Percentiles rank a stretch among this genome's conserved stretches.
These are phyloP conservation scores for Ascodesmis nigricans DNA, from an alignment of 495 filamentous ascomycete genomes.

Conservation along the genomic window DNA sequence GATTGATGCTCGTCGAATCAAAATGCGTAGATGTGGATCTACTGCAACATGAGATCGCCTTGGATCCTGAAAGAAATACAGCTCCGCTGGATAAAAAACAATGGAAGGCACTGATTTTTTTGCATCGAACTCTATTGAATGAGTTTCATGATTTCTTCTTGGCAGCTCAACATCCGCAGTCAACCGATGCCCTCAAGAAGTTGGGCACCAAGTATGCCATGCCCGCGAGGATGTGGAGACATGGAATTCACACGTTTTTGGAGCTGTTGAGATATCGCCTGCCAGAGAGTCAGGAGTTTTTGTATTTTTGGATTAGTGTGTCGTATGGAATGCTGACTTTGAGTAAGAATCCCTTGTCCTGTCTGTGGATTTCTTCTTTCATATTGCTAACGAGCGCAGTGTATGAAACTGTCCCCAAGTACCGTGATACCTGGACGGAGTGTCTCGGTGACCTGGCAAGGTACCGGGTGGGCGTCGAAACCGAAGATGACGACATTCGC, in stretches of 20 bases:
- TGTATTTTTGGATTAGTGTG: conserved; percentile 61
- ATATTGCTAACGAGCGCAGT: too few relatives aligned
- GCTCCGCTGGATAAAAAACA: conserved; percentile 35
- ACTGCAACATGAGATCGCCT: conserved; percentile 29
- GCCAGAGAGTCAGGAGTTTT: conserved; percentile 49
- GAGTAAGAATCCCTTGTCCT: conserved; percentile 12
- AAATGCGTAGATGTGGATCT: conserved; percentile 56
- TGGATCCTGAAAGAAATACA: conserved; percentile 18
- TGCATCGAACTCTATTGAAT: conserved; percentile 50
- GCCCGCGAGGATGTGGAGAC: conserved; percentile 68
- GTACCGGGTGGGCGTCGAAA: conserved; percentile 61
- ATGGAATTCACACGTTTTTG: conserved; percentile 59
- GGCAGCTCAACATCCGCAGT: conserved; percentile 51
- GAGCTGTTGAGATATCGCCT: conserved; percentile 48
- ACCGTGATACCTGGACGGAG: conserved; percentile 77
- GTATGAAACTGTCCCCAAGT: conserved; percentile 50
- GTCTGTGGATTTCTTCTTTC: too few relatives aligned
- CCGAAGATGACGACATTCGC: conserved; percentile 43
- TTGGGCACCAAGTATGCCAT: conserved; percentile 52
- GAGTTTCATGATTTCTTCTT: conserved; percentile 71
- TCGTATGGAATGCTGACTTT: conserved; percentile 67
- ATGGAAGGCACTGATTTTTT: conserved; percentile 42
- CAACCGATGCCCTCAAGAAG: conserved; percentile 32
- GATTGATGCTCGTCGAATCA: conserved; percentile 55
- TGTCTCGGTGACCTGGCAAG: conserved; percentile 60